Conservation (phyloP, 139 green algal genomes). For the Axilococcus clingmanii region DNA sequence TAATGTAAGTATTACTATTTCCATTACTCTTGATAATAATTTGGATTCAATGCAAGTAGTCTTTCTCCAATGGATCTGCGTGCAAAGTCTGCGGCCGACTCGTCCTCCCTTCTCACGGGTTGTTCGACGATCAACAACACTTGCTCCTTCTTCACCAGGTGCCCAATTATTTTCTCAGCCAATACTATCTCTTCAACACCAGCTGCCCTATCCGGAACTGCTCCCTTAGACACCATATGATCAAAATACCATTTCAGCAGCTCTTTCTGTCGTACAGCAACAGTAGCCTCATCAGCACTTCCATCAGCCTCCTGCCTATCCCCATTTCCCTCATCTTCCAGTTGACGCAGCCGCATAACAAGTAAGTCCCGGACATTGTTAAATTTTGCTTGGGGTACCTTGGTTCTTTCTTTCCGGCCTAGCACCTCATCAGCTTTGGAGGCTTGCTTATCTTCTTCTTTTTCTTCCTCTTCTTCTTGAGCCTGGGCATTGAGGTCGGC, state of each 20-base stretch:
- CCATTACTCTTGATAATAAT: constrained; percentile 48
- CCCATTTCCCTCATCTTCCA: constrained; percentile 24
- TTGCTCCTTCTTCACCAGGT: constrained; percentile 57
- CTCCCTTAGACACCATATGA: constrained; percentile 36
- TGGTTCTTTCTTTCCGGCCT: constrained; percentile 24
- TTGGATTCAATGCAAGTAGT: constrained; percentile 67
- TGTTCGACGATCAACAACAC: constrained; percentile 54
- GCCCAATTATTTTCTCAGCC: constrained; percentile 52
- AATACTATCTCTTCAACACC: constrained; percentile 31
- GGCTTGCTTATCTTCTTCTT: constrained; percentile 5
- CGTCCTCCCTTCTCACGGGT: constrained; percentile 37
- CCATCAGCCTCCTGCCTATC: constrained; percentile 6
- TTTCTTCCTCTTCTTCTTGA: constrained; percentile 8
- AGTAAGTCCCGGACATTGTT: constrained; percentile 68
- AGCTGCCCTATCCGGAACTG: constrained; percentile 30
- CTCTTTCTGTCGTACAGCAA: constrained; percentile 56
- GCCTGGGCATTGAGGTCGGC: constrained; percentile 17
- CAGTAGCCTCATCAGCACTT: constrained; percentile 13
- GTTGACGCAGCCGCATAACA: constrained; percentile 41
- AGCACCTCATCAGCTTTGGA: not conserved
- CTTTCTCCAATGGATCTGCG: constrained; percentile 48
- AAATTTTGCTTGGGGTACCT: constrained; percentile 62
- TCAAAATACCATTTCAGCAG: constrained; percentile 81
- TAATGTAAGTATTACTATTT: too few relatives aligned
- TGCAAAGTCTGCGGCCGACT: constrained; percentile 42